These are phyloP conservation scores for Cordia subcordata DNA, from an alignment of 257 asterid genomes.

Conservation along the genomic window DNA sequence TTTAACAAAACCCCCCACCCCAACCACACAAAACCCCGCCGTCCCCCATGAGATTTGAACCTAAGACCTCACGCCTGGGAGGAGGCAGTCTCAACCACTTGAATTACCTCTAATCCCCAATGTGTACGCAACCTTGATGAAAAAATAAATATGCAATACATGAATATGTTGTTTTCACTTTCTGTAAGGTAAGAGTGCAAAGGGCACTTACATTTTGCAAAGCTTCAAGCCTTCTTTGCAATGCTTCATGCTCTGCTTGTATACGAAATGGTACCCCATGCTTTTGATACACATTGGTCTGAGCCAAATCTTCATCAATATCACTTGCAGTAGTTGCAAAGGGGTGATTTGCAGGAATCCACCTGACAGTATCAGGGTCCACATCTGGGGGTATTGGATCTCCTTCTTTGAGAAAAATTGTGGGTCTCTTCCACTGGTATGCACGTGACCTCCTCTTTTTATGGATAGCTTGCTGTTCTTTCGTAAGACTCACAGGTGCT, in stretches of 20 bases:
- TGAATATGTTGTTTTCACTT: not conserved
- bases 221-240: slow-evolving; percentile 91
- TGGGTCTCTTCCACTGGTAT: slow-evolving; percentile 99
- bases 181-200: not conserved
- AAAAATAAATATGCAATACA: not conserved
- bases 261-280: slow-evolving; percentile 96
- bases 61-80: too few relatives aligned
- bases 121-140: not conserved
- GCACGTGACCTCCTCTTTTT: slow-evolving; percentile 96
- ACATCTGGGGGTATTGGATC: slow-evolving; percentile 91
- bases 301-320: slow-evolving; percentile 91
- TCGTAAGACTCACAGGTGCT: slow-evolving; percentile 91
- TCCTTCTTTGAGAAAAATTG: slow-evolving; percentile 88
- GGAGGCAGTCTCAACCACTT: too few relatives aligned
- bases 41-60: too few relatives aligned
- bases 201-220: slow-evolving; percentile 73
- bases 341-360: slow-evolving; percentile 99
- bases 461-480: slow-evolving; percentile 72
- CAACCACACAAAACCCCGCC: too few relatives aligned
- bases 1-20: too few relatives aligned
- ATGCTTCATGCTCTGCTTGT: slow-evolving; percentile 95
- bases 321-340: slow-evolving; percentile 96
- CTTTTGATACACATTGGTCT: slow-evolving; percentile 83
- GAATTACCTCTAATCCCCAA: too few relatives aligned
- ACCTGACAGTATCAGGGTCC: slow-evolving; percentile 95